These are phyloP conservation scores for Diaporthe ilicicola DNA, from an alignment of 2,329 filamentous ascomycete genomes.

Conservation along the genomic window DNA sequence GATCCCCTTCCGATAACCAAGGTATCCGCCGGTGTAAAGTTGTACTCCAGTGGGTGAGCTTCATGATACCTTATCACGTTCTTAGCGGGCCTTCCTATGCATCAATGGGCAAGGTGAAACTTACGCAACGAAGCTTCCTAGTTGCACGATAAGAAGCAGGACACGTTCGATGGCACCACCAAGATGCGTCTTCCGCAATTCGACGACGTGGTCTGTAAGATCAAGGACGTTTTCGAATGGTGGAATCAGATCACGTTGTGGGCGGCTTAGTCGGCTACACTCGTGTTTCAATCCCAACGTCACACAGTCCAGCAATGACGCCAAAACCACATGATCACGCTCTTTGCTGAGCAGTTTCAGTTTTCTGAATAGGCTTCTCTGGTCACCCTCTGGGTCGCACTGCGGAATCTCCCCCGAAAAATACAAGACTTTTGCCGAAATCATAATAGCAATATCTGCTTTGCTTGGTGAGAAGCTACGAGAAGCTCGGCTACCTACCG, in stretches of 20 bases:
- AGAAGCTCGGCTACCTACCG: too few relatives aligned
- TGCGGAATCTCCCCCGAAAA: slow-evolving; percentile 29
- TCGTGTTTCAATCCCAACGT: neutral
- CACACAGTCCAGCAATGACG: neutral
- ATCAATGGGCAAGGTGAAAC: too few relatives aligned
- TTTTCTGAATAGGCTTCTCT: neutral
- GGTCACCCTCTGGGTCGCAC: slow-evolving; percentile 27
- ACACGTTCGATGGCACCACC: slow-evolving; percentile 27
- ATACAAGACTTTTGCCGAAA: slow-evolving; percentile 21
- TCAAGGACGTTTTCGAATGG: slow-evolving; percentile 27
- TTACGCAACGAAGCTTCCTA: slow-evolving; percentile 28
- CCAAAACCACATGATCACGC: neutral
- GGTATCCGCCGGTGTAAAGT: neutral
- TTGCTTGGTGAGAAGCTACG: too few relatives aligned
- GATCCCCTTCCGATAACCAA: neutral
- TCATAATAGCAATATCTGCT: too few relatives aligned
- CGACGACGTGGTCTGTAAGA: slow-evolving; percentile 21
- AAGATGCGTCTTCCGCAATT: slow-evolving; percentile 22
- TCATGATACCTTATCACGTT: slow-evolving; percentile 2
- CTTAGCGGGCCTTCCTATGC: neutral
- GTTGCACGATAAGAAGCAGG: slow-evolving; percentile 21
- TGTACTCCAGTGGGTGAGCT: neutral
- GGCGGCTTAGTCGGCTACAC: neutral
- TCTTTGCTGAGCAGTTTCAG: neutral
- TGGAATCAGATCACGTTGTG: slow-evolving; percentile 1